These are phyloP conservation scores for Phytophthora agathidicida DNA, from an alignment of 352 stramenopile genomes.

Conservation along the genomic window DNA sequence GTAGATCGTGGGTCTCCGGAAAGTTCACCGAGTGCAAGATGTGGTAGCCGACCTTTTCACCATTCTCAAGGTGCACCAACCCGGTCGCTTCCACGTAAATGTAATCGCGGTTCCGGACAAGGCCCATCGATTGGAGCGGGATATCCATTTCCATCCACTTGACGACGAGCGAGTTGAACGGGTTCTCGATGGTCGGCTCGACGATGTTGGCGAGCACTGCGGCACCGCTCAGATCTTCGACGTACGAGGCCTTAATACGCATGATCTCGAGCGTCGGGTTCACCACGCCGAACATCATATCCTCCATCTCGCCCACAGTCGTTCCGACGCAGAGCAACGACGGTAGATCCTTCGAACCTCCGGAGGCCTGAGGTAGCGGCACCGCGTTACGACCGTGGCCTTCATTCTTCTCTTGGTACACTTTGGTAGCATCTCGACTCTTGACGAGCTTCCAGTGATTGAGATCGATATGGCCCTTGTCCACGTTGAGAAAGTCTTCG, in stretches of 20 bases:
- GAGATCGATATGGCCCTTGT: slow-evolving; percentile 19
- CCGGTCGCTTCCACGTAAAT: slow-evolving; percentile 42
- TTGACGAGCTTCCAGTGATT: slow-evolving; percentile 44
- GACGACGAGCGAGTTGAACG: slow-evolving; percentile 35
- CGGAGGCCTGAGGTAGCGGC: slow-evolving; percentile 18
- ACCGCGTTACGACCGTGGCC: slow-evolving; percentile 5
- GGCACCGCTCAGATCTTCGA: slow-evolving; percentile 30
- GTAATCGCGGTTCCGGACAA: slow-evolving; percentile 41
- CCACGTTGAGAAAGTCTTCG: slow-evolving; percentile 34
- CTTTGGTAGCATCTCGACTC: slow-evolving; percentile 28
- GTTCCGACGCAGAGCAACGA: slow-evolving; percentile 46
- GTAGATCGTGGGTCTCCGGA: slow-evolving; percentile 28
- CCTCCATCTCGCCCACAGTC: slow-evolving; percentile 34
- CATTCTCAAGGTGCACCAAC: slow-evolving; percentile 22
- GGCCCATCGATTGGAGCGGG: slow-evolving; percentile 21
- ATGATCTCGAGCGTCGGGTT: slow-evolving; percentile 37
- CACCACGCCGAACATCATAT: slow-evolving; percentile 45
- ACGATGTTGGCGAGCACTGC: slow-evolving; percentile 35
- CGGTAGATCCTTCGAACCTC: slow-evolving; percentile 21
- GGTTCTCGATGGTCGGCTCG: slow-evolving; percentile 21
- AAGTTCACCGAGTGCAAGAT: slow-evolving; percentile 45
- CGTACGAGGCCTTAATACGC: slow-evolving; percentile 40
- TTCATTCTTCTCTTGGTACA: slow-evolving; percentile 23
- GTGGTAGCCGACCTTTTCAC: slow-evolving; percentile 42
- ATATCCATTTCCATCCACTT: slow-evolving; percentile 49